Evolutionary conservation across 257 asterid genomes (phyloP).

Genomic region (Paraleonurus japonicus): DNA sequence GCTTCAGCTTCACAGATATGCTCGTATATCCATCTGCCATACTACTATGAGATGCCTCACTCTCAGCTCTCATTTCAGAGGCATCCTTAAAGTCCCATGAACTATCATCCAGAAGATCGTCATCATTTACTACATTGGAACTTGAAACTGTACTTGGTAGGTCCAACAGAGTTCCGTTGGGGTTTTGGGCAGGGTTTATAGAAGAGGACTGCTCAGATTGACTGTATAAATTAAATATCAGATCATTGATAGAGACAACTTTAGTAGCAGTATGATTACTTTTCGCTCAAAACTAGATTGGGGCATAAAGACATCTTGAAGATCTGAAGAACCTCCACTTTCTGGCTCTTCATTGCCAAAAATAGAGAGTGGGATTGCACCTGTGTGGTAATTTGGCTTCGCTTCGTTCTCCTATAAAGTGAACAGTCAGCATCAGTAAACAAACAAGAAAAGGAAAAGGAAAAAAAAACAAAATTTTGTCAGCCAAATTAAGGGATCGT

Average conservation of each 20-base stretch:
- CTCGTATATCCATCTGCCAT: slow-evolving; percentile 32
- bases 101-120: slow-evolving; percentile 39
- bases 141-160: slow-evolving; percentile 31
- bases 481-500: neutral
- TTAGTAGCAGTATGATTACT: slow-evolving; percentile 35
- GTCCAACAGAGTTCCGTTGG: slow-evolving; percentile 31
- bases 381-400: slow-evolving; percentile 34
- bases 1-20: slow-evolving; percentile 44
- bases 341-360: slow-evolving; percentile 66
- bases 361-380: slow-evolving; percentile 62
- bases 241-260: slow-evolving; percentile 49
- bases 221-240: slow-evolving; percentile 61
- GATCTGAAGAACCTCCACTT: slow-evolving; percentile 41
- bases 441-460: neutral
- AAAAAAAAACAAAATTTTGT: slow-evolving; percentile 18
- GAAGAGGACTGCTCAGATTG: slow-evolving; percentile 51
- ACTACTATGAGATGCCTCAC: slow-evolving; percentile 30
- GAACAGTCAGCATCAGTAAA: slow-evolving; percentile 18
- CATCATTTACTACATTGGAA: slow-evolving; percentile 37
- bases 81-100: slow-evolving; percentile 68
- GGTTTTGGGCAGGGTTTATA: slow-evolving; percentile 25
- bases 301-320: slow-evolving; percentile 39
- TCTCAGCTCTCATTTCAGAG: slow-evolving; percentile 31
- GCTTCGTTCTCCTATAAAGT: slow-evolving; percentile 48
- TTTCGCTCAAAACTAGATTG: slow-evolving; percentile 40